Evolutionary conservation across 2,329 filamentous ascomycete genomes (phyloP), one percentile per base, ranked within the genome.

Genomic region (Apiospora saccharicola): DNA sequence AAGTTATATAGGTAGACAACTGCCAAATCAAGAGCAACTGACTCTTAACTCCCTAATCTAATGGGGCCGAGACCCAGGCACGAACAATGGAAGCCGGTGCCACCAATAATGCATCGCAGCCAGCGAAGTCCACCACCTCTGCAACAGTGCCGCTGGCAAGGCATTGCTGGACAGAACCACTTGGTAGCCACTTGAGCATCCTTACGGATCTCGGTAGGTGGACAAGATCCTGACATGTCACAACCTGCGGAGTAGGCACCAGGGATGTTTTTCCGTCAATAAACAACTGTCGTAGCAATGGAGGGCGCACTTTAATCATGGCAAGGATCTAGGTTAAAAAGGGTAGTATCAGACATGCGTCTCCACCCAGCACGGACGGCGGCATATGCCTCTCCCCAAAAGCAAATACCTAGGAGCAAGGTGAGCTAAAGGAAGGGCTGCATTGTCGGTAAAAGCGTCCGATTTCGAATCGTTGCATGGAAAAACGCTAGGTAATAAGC

Each of bases 261-360:
- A 41, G 57, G 57, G 34, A 14, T 37, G 57, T 64, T 64, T 64
- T 64, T 64, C 57, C 57, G 34, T 64, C 57, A 64, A 64, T 64
- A 64, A 64, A 64, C 57, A 64, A 41, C 19, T n/a, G 57, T 64
- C 30, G 19, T 64, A 64, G 57, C 34, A 64, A n/a, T 24, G 57
- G 57, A 64, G 57, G 57, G 57, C 57, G 57, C 57, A 64, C 41
- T 64, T n/a, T 64, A 64, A 41, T 64, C 57, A 41, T 41, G 57
- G 34, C 57, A 64, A 64, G 57, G 67, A 46, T 46, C 67, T 46
- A 30, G 41, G 34, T 41, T 64, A 64, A 64, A 64, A 64, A 64
- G 57, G 34, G 57, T 41, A 34, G 57, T 64, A 34, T 64, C 57
- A 64, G 57, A 64, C 57, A n/a, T 64, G 34, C 34, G 19, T n/a